phyloP scores from a whole-genome alignment of 768 basidiomycete species.

The Cytidiella melzeri region DNA sequence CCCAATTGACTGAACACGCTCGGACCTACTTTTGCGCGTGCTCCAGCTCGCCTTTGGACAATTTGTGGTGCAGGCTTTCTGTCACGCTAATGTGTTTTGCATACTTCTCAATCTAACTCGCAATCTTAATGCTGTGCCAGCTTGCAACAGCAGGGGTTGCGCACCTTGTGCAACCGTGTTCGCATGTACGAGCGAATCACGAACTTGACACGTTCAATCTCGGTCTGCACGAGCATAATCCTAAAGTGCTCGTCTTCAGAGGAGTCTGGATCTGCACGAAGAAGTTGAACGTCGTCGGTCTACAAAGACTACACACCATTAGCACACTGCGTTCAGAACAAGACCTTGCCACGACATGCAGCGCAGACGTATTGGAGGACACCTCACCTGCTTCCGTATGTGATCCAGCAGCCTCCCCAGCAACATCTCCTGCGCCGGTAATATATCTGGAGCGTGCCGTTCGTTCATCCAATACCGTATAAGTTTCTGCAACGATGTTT shows the following conservation, averaged over 20 bases:
- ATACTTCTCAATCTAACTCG: slow-evolving; percentile 68
- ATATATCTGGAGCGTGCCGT: slow-evolving; percentile 71
- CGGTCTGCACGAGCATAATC: slow-evolving; percentile 90
- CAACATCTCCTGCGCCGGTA: slow-evolving; percentile 66
- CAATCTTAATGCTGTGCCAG: background rate
- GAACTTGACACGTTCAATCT: slow-evolving; percentile 92
- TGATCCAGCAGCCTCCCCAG: slow-evolving; percentile 66
- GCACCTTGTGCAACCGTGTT: slow-evolving; percentile 79
- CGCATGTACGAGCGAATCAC: slow-evolving; percentile 86
- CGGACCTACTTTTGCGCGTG: slow-evolving; percentile 65
- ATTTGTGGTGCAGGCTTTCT: slow-evolving; percentile 63
- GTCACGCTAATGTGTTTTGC: slow-evolving; percentile 72
- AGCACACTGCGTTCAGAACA: background rate
- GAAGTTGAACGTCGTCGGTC: slow-evolving; percentile 71
- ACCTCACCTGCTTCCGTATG: slow-evolving; percentile 72
- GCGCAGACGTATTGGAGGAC: background rate
- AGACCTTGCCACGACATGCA: background rate
- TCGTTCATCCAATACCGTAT: slow-evolving; percentile 86
- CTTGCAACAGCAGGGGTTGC: slow-evolving; percentile 6
- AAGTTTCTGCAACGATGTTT: slow-evolving; percentile 62
- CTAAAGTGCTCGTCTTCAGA: slow-evolving; percentile 92
- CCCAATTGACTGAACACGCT: background rate
- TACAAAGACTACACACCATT: slow-evolving; percentile 28
- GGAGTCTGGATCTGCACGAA: slow-evolving; percentile 75
- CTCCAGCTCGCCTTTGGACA: slow-evolving; percentile 79